Base-by-base conservation (phyloP, 2,329 filamentous ascomycete genomes). In the Neopestalotiopsis sp. region DNA sequence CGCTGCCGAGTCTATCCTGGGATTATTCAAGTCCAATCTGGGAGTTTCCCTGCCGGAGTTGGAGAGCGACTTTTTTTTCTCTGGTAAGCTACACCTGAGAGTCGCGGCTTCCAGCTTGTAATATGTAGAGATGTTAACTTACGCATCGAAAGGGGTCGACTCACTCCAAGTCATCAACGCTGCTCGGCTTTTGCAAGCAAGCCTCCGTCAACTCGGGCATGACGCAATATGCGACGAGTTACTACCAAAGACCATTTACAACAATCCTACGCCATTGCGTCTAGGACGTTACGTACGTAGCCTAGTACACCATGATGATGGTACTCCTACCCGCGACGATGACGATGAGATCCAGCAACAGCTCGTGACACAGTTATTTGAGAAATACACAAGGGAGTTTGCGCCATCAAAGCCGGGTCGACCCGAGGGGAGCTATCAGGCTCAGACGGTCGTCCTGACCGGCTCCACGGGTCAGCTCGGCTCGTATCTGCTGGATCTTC, bases 381-480 rank as follows among this genome's bases (percentile, higher is more conserved):
- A 78, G 10, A 81, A 80, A 68, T 82, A 81, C 69, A 81, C 78
- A 2, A 62, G 66, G 6, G 69, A 79, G 65, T 71, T 82, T 2
- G 69, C 49, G 9, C 45, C 63, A 57, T 68, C 73, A 59, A 79
- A 79, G 63, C 75, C 77, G 4, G 67, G 76, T 2, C 75, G 80
- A 1, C 68, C 69, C 0, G 75, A 78, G 40, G 74, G 80, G 1
- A 78, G 78, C 34, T 10, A 9, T 38, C 34, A 38, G 5, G 34
- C 34, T 56, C 79, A 85, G 66, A 81, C 77, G 4, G 78, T 86
- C 5, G 65, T 84, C 7, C 70, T 88, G 24, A 87, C 84, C 0
- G 86, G 84, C 14, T 84, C 81, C 4, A 87, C 85, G 0, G 85
- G 85, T 7, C 83, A 81, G 4, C 71, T 88, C 20, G 85, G 85